phyloP scores from a whole-genome alignment of 2,329 filamentous ascomycete genomes.

The Macrophomina tecta region DNA sequence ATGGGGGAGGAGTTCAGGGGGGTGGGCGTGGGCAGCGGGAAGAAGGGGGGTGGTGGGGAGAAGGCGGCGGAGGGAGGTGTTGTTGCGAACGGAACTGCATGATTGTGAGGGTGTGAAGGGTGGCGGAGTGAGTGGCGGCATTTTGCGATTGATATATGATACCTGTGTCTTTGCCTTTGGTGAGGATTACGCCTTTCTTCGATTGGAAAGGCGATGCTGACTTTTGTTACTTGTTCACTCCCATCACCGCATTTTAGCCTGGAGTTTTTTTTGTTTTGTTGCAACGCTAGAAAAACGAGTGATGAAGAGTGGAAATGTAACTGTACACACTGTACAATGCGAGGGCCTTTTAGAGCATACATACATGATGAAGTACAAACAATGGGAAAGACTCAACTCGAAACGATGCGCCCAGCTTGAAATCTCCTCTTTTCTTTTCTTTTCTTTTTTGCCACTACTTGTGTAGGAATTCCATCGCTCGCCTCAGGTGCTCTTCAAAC shows the following conservation, averaged over 20 bases:
- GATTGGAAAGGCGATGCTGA: neutral
- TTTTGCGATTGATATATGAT: neutral
- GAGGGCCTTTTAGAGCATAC: no score
- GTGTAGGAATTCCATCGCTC: no score
- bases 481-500: no score
- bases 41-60: neutral
- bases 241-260: neutral
- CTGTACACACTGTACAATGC: no score
- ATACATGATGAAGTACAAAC: no score
- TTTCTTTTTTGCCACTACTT: no score
- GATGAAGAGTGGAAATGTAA: no score
- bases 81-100: neutral
- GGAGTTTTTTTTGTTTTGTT: neutral
- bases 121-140: neutral
- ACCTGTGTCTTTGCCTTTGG: neutral
- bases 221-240: no score
- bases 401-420: no score
- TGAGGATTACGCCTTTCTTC: neutral
- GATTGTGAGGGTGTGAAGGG: neutral
- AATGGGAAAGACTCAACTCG: no score
- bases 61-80: neutral
- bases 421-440: no score
- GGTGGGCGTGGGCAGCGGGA: neutral
- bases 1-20: slow-evolving; percentile 48
- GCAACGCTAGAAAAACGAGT: no score